Conservation (phyloP, 176 grass and related monocot genomes). For the Hyparrhenia diplandra region DNA sequence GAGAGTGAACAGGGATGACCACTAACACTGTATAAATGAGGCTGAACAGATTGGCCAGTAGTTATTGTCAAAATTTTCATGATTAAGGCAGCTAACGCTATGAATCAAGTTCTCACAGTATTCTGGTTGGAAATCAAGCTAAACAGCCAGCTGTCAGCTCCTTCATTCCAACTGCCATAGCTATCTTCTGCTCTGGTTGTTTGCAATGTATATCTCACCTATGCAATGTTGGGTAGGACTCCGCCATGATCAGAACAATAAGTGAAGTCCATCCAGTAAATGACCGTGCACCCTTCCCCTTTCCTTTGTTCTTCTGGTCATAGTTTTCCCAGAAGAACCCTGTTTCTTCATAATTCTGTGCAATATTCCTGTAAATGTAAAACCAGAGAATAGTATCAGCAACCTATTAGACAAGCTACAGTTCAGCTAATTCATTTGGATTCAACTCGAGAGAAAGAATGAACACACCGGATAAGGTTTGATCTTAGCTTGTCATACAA, state of each 20-base stretch:
- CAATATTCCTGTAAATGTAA: conserved; percentile 58
- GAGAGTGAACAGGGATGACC: neutral
- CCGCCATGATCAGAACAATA: conserved; percentile 74
- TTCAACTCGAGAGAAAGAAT: neutral
- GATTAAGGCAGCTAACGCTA: neutral
- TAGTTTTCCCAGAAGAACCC: conserved; percentile 98
- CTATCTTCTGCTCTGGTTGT: neutral
- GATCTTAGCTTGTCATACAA: conserved; percentile 72
- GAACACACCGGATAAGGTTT: conserved; percentile 77
- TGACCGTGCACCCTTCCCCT: conserved; percentile 75
- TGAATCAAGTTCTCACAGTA: neutral
- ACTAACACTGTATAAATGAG: neutral
- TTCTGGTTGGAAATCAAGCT: neutral
- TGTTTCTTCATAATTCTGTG: conserved; percentile 60
- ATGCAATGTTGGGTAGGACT: conserved; percentile 75
- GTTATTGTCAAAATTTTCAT: neutral
- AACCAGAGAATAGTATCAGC: conserved; percentile 2
- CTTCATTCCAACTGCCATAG: neutral
- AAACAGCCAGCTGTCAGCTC: neutral
- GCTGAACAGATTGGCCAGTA: neutral
- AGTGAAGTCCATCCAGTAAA: conserved; percentile 97
- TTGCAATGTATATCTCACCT: conserved; percentile 31
- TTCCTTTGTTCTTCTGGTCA: conserved; percentile 82
- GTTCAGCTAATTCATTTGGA: neutral
- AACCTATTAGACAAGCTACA: neutral